Evolutionary conservation across 371 early-diverging fungal species (phyloP).

Genomic region (Paraphysoderma sedebokerense): DNA sequence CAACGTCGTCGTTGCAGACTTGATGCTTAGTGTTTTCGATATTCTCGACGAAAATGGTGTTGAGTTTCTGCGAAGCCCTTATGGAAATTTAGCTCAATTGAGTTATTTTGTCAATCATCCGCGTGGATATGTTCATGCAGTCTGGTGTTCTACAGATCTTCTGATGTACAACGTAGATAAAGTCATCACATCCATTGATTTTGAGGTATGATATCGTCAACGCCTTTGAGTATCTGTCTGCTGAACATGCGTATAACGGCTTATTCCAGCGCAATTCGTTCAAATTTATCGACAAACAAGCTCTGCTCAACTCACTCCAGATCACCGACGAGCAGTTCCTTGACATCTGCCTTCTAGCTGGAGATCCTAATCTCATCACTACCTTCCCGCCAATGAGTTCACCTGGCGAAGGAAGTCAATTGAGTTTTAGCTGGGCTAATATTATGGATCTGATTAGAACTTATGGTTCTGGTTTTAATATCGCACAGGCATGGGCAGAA

Average conservation of each 20-base stretch:
- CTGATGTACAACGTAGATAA: conserved; percentile 56
- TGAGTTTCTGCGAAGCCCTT: conserved; percentile 68
- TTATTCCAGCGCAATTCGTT: conserved; percentile 33
- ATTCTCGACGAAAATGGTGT: conserved; percentile 40
- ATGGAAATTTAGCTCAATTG: conserved; percentile 65
- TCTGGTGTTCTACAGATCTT: conserved; percentile 51
- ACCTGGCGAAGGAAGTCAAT: too few relatives aligned
- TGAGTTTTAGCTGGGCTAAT: neutral
- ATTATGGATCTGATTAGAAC: conserved; percentile 44
- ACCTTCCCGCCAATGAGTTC: conserved; percentile 46
- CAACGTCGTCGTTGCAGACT: conserved; percentile 5
- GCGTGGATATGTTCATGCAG: conserved; percentile 44
- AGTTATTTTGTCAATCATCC: conserved; percentile 55
- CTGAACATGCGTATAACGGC: neutral
- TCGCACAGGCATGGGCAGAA: conserved; percentile 43
- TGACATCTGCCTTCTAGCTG: conserved; percentile 65
- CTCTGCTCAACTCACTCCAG: conserved; percentile 39
- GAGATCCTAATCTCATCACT: conserved; percentile 52
- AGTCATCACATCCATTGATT: conserved; percentile 45
- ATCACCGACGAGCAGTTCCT: conserved; percentile 55
- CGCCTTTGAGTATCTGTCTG: neutral
- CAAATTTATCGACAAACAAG: conserved; percentile 42
- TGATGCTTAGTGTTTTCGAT: conserved; percentile 43
- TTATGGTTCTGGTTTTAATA: conserved; percentile 54
- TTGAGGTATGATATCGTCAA: conserved; percentile 19